Evolutionary conservation across 2,329 filamentous ascomycete genomes (phyloP).

Genomic region (Sclerotinia borealis): DNA sequence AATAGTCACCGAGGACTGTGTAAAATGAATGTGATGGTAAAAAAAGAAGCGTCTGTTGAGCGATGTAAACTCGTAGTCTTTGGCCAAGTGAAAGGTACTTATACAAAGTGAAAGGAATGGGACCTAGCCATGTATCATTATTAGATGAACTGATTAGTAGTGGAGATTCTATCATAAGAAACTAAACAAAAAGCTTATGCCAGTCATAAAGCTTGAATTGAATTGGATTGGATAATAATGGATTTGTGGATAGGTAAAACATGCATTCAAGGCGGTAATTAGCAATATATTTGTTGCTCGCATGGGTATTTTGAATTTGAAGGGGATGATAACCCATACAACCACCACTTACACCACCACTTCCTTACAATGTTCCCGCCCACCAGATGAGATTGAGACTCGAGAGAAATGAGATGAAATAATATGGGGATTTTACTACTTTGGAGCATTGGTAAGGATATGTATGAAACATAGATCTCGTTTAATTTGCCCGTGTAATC

Average conservation of each 20-base stretch:
- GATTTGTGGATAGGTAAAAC: neutral
- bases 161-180: neutral
- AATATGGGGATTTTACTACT: neutral
- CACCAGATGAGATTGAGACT: neutral
- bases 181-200: neutral
- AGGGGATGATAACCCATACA: conserved; percentile 3
- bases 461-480: conserved; percentile 1
- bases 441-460: neutral
- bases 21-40: conserved; percentile 13
- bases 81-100: conserved; percentile 3
- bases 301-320: neutral
- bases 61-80: neutral
- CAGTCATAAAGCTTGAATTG: neutral
- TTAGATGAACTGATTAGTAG: neutral
- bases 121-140: neutral
- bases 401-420: neutral
- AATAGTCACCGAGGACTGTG: conserved; percentile 8
- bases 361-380: neutral
- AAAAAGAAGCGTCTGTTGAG: conserved; percentile 9
- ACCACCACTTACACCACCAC: too few relatives aligned
- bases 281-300: conserved; percentile 9
- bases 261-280: conserved; percentile 7
- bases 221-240: neutral
- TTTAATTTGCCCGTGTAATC: neutral
- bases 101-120: neutral